A percentile compares a stretch with the other conserved stretches of the same genome.
Conservation (phyloP, 1,139 yeast genomes). For the Geotrichum histeridarum region DNA sequence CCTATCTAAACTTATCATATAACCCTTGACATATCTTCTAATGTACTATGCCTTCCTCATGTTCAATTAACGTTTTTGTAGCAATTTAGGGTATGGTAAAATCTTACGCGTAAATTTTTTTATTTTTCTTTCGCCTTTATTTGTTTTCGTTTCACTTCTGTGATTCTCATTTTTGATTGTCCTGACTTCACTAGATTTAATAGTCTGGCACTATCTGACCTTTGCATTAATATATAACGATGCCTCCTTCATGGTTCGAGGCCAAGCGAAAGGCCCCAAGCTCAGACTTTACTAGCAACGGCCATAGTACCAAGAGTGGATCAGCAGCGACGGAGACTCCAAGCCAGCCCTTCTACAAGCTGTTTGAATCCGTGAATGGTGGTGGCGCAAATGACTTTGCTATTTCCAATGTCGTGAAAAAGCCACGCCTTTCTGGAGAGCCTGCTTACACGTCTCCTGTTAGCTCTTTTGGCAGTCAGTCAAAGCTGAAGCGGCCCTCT, state of each 20-base stretch:
- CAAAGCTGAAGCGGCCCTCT: constrained; percentile 16
- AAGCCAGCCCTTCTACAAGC: neutral
- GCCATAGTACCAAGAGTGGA: constrained; percentile 1
- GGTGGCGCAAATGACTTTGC: neutral
- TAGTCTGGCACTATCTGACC: neutral
- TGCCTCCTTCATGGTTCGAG: constrained; percentile 17
- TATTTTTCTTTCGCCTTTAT: neutral
- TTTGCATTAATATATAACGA: neutral
- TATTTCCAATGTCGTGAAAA: neutral
- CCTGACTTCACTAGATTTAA: neutral
- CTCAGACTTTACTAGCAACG: constrained; percentile 3
- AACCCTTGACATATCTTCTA: no score
- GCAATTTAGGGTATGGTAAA: constrained; percentile 1
- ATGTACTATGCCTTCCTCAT: neutral
- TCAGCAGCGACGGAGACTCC: constrained; percentile 2
- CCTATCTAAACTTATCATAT: constrained; percentile 16
- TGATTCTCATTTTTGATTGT: neutral
- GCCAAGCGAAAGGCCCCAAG: constrained; percentile 14
- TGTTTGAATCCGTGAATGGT: neutral
- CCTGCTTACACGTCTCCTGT: neutral
- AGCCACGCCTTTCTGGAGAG: neutral
- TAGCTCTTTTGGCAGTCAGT: constrained; percentile 3
- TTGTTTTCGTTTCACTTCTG: neutral
- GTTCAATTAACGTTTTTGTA: neutral
- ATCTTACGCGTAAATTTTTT: constrained; percentile 9